Percentiles rank a stretch among this genome's conserved stretches.
Evolutionary conservation across 2,329 filamentous ascomycete species (phyloP).

Genomic region (Aspergillus udagawae): DNA sequence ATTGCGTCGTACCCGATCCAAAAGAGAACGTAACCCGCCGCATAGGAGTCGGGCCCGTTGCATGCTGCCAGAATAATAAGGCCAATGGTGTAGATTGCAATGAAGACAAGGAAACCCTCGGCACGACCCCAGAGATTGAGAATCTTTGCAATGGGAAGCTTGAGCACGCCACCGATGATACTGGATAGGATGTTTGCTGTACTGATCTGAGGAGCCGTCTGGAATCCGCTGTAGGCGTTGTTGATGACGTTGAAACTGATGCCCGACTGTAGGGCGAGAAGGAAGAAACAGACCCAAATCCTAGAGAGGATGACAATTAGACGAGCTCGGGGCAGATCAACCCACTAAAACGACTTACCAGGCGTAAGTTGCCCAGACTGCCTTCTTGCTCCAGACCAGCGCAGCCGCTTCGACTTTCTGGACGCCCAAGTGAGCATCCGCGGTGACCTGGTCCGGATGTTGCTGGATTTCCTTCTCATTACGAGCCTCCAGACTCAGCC

Average conservation of each 20-base stretch:
- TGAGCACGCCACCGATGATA: conserved; percentile 55
- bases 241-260: conserved; percentile 43
- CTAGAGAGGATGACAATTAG: conserved; percentile 22
- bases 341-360: conserved; percentile 20
- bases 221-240: conserved; percentile 51
- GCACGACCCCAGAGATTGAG: conserved; percentile 61
- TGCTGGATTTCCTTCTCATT: conserved; percentile 26
- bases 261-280: conserved; percentile 42
- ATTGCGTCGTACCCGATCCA: conserved; percentile 56
- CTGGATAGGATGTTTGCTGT: conserved; percentile 53
- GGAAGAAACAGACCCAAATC: conserved; percentile 47
- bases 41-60: conserved; percentile 57
- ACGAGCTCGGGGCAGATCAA: not conserved
- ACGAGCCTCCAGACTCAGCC: conserved; percentile 23
- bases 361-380: conserved; percentile 30
- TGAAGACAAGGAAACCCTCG: conserved; percentile 53
- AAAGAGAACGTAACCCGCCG: conserved; percentile 61
- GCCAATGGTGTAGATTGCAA: conserved; percentile 45
- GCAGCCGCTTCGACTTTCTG: conserved; percentile 46
- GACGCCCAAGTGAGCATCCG: conserved; percentile 39
- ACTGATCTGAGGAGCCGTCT: conserved; percentile 46
- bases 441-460: conserved; percentile 22
- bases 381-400: conserved; percentile 43
- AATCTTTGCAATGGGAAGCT: conserved; percentile 60
- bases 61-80: conserved; percentile 61